These are phyloP conservation scores for Phaeotremella skinneri DNA, from an alignment of 768 basidiomycete species.

Conservation along the genomic window DNA sequence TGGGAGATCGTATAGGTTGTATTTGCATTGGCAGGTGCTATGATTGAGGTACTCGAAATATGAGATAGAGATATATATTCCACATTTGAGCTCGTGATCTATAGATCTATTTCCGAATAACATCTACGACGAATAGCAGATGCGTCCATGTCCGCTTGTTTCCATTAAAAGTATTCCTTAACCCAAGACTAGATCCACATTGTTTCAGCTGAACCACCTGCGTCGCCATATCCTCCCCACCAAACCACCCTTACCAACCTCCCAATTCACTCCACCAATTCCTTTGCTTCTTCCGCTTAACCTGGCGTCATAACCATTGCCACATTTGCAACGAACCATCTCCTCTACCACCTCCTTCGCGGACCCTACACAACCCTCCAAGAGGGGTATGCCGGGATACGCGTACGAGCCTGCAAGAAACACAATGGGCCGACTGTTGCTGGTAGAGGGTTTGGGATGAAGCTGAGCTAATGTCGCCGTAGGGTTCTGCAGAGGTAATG, in stretches of 20 bases:
- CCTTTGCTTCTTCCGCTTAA: conserved; percentile 36
- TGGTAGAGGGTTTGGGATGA: conserved; percentile 11
- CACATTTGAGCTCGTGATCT: too few species aligned
- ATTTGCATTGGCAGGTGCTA: not conserved
- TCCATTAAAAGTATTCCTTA: too few species aligned
- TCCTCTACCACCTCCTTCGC: conserved; percentile 59
- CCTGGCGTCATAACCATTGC: too few species aligned
- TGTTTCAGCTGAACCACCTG: not conserved
- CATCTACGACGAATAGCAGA: too few species aligned
- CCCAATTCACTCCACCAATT: conserved; percentile 35
- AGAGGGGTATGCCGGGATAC: conserved; percentile 67
- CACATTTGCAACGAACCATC: conserved; percentile 13
- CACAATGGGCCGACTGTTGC: conserved; percentile 55
- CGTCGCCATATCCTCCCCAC: conserved; percentile 27
- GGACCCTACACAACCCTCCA: conserved; percentile 76
- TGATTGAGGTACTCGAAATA: not conserved
- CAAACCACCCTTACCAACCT: conserved; percentile 23
- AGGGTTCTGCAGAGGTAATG: conserved; percentile 16
- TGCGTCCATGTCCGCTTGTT: too few species aligned
- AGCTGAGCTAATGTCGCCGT: conserved; percentile 11
- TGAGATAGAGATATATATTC: too few species aligned
- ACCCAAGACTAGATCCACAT: not conserved
- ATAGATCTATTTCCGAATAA: not conserved
- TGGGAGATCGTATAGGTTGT: conserved; percentile 58
- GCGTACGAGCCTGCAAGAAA: conserved; percentile 75